Evolutionary conservation across 371 early-diverging fungal species (phyloP).

Genomic region (Apophysomyces sp.): DNA sequence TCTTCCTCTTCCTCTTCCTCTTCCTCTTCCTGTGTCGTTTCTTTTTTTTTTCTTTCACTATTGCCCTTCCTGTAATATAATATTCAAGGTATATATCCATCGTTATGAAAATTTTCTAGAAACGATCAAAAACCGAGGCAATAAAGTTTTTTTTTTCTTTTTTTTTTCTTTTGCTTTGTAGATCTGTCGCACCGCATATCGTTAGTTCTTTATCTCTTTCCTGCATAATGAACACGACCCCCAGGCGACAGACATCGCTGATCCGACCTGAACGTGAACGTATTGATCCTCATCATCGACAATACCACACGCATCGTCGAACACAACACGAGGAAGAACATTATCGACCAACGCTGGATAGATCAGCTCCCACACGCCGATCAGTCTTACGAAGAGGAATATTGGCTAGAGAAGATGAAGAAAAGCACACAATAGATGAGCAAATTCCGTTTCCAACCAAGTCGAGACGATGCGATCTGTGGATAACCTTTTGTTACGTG

Average conservation of each 20-base stretch:
- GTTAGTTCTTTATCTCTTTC: slow-evolving; percentile 10
- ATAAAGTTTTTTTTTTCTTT: slow-evolving; percentile 6
- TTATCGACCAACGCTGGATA: background rate
- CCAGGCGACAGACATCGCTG: slow-evolving; percentile 51
- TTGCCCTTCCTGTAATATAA: slow-evolving; percentile 2
- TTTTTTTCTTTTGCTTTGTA: slow-evolving; percentile 1
- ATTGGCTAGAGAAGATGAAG: slow-evolving; percentile 13
- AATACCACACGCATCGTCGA: slow-evolving; percentile 33
- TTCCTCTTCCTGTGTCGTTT: background rate
- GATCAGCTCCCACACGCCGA: slow-evolving; percentile 11
- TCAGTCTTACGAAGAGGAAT: slow-evolving; percentile 17
- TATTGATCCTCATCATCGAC: slow-evolving; percentile 43
- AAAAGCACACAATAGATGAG: background rate
- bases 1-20: background rate
- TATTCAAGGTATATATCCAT: background rate
- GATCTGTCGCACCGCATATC: slow-evolving; percentile 9
- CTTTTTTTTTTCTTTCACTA: background rate
- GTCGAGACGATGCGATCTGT: slow-evolving; percentile 15
- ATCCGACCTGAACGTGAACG: slow-evolving; percentile 63
- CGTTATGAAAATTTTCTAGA: background rate
- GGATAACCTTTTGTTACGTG: slow-evolving; percentile 51
- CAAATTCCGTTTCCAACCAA: background rate
- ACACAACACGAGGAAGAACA: slow-evolving; percentile 5
- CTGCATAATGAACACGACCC: slow-evolving; percentile 15
- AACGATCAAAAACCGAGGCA: background rate